Evolutionary conservation across 768 basidiomycete species (phyloP).

Genomic region (Solioccasus polychromus): DNA sequence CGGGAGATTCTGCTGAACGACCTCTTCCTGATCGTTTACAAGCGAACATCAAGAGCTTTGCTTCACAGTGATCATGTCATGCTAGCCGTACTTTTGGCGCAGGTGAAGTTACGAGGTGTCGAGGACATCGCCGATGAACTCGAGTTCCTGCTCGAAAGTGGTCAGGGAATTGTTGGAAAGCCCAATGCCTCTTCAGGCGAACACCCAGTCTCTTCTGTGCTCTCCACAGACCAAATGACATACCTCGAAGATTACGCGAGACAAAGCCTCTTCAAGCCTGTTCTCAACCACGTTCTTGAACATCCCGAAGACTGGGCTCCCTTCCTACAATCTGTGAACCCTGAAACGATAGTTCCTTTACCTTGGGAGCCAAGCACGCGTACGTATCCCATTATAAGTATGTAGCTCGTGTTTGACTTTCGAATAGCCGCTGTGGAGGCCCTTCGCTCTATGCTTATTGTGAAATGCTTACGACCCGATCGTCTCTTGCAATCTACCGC

Average conservation of each 20-base stretch:
- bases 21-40: constrained; percentile 85
- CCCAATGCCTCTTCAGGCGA: constrained; percentile 34
- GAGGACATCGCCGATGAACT: constrained; percentile 83
- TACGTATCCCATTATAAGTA: constrained; percentile 39
- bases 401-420: constrained; percentile 12
- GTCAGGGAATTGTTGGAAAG: constrained; percentile 54
- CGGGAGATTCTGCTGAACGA: constrained; percentile 82
- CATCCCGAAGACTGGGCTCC: constrained; percentile 65
- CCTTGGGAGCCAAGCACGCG: constrained; percentile 79
- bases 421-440: constrained; percentile 65
- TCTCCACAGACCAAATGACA: constrained; percentile 65
- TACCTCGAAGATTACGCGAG: constrained; percentile 72
- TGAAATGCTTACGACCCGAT: constrained; percentile 93
- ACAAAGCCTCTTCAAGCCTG: constrained; percentile 74
- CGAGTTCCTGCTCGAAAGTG: constrained; percentile 90
- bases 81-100: constrained; percentile 85
- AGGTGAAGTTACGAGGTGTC: constrained; percentile 78
- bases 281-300: constrained; percentile 58
- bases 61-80: constrained; percentile 89
- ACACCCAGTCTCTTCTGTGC: constrained; percentile 40
- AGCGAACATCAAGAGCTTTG: constrained; percentile 85
- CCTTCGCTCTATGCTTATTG: constrained; percentile 70
- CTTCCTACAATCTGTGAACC: constrained; percentile 65
- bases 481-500: constrained; percentile 82
- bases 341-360: constrained; percentile 69